Evolutionary conservation across 2,329 filamentous ascomycete species (phyloP).

Genomic region (Rhinocladiella mackenziei): DNA sequence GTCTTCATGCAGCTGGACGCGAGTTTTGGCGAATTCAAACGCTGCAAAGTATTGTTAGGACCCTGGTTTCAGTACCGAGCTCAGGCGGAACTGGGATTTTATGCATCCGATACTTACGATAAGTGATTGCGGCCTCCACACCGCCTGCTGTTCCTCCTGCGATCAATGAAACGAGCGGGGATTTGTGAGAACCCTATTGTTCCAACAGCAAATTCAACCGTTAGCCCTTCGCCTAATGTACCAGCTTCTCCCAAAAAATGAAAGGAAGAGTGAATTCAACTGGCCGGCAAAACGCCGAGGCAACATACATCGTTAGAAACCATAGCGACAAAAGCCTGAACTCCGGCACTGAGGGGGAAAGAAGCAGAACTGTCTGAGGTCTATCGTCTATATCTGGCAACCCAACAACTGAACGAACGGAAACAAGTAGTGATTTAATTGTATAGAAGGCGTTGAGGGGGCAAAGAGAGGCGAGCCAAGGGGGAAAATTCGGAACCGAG

Average conservation of each 20-base stretch:
- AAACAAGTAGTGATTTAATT: too few relatives aligned
- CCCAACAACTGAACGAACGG: too few relatives aligned
- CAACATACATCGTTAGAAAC: conserved; percentile 15
- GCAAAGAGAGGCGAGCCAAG: too few relatives aligned
- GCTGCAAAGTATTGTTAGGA: conserved; percentile 37
- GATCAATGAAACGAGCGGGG: conserved; percentile 45
- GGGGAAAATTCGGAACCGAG: too few relatives aligned
- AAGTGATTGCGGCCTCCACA: conserved; percentile 51
- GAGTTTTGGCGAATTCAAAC: conserved; percentile 65
- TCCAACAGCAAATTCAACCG: background rate
- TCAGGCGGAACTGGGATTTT: background rate
- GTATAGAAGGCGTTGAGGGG: too few relatives aligned
- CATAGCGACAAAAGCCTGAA: conserved; percentile 2
- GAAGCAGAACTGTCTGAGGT: too few relatives aligned
- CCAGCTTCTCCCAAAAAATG: background rate
- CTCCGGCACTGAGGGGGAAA: background rate
- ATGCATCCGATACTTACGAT: conserved; percentile 18
- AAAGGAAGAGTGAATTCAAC: background rate
- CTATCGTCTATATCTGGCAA: too few relatives aligned
- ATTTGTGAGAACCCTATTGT: conserved; percentile 18
- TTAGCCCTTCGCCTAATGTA: background rate
- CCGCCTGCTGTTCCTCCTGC: conserved; percentile 52
- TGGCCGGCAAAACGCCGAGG: background rate
- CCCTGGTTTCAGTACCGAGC: too few relatives aligned
- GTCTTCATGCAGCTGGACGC: conserved; percentile 51